Base-by-base conservation (phyloP, 345 rosid genomes). In the Crucihimalaya himalaica region DNA sequence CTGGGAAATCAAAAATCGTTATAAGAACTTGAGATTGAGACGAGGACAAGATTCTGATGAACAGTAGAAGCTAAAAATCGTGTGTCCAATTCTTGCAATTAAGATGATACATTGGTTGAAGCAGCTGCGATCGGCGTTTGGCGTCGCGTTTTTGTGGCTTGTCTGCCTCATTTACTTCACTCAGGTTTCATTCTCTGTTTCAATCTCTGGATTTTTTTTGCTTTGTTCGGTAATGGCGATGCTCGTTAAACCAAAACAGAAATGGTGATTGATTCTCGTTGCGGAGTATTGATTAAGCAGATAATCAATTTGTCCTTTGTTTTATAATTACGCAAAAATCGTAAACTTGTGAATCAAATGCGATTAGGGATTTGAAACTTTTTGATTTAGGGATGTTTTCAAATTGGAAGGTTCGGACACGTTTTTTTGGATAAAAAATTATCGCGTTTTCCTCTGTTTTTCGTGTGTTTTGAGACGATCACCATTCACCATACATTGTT, bases 131-230 rank as follows among this genome's bases (percentile, higher is more conserved):
- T 81, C 78, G 56, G 86, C 89, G 56, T 92, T 89, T 50, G 97
- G 97, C 4, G 70, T 85, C 73, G 78, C 98, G 18, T 94, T 94
- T 87, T 61, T 91, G 29, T 94, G 97, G 98, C 91, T 94, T 20
- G 78, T 94, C 73, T 94, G 97, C 80, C 84, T 89, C 83, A 84
- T 94, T 70, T 91, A 94, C 82, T 94, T 91, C 81, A 91, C 97
- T 14, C 98, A 94, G 97, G 97, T 85, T 32, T 25, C 53, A 27
- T 27, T 27, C 28, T 37, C 37, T 50, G 21, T 59, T 59, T 13
- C 43, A 35, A 23, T 39, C 70, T 39, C 45, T 73, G 16, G 27
- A 50, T 29, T 8, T 2, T 8, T 2, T 20, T 19, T 8, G 14
- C 5, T 46, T 5, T 48, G 18, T 56, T 21, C 2, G 0, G 16